phyloP scores from a whole-genome alignment of 2,329 filamentous ascomycete genomes.

The Colletotrichum filicis region DNA sequence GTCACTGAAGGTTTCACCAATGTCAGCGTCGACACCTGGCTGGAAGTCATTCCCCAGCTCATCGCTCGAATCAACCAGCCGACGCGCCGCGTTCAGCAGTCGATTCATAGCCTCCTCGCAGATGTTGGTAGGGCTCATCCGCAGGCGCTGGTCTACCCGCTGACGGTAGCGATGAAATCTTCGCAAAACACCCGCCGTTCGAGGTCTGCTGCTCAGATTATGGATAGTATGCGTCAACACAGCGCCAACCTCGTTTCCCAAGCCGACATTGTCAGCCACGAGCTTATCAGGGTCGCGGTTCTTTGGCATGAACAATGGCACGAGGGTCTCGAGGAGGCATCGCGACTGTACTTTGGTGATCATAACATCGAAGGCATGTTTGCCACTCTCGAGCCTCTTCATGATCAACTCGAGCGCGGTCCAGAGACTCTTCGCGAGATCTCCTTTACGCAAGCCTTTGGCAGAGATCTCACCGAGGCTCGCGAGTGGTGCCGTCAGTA shows the following conservation, averaged over 20 bases:
- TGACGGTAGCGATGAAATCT: conserved; percentile 98
- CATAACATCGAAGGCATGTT: conserved; percentile 99
- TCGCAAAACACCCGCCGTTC: conserved; percentile 83
- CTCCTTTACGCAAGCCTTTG: conserved; percentile 97
- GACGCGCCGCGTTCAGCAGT: conserved; percentile 86
- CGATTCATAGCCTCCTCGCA: conserved; percentile 90
- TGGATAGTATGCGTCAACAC: conserved; percentile 98
- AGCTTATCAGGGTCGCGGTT: conserved; percentile 96
- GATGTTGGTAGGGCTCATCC: conserved; percentile 96
- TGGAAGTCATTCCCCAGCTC: conserved; percentile 96
- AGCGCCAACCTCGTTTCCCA: conserved; percentile 93
- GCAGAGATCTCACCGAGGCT: conserved; percentile 92
- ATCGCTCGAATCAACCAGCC: conserved; percentile 98
- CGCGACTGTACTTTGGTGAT: conserved; percentile 95
- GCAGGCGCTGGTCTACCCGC: conserved; percentile 94
- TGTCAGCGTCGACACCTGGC: conserved; percentile 97
- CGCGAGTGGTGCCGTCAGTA: conserved; percentile 97
- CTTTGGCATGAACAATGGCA: conserved; percentile 99
- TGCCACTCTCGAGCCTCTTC: conserved; percentile 85
- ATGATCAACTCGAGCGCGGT: conserved; percentile 89
- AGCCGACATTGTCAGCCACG: conserved; percentile 93
- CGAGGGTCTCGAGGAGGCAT: conserved; percentile 96
- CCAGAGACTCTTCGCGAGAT: conserved; percentile 95
- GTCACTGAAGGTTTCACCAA: conserved; percentile 91
- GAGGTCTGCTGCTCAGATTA: conserved; percentile 89